Conservation (phyloP, 75 land plant species). For the Sequoiadendron giganteum region DNA sequence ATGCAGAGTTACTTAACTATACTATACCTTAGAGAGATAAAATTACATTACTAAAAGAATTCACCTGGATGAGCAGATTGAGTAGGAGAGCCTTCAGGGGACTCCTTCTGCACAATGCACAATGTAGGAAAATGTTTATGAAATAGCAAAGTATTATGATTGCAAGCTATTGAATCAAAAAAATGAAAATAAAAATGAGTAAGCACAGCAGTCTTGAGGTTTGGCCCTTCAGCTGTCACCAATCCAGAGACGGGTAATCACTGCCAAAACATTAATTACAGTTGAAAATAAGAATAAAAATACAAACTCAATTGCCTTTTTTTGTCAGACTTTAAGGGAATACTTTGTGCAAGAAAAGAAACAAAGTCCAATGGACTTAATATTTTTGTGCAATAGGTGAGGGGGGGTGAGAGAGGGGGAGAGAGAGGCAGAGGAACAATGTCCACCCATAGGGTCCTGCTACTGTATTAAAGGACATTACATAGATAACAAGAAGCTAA, state of each 20-base stretch:
- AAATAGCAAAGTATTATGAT: neutral
- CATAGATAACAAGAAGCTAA: neutral
- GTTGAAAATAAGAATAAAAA: neutral
- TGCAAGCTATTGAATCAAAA: neutral
- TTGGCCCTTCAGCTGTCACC: neutral
- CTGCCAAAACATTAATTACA: neutral
- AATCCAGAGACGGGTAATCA: neutral
- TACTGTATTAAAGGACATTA: neutral
- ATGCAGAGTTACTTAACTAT: neutral
- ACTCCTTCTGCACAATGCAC: slow-evolving; percentile 63
- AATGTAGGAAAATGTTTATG: neutral
- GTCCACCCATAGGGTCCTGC: neutral
- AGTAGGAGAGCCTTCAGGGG: slow-evolving; percentile 55
- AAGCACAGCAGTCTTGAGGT: neutral
- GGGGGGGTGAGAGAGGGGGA: neutral
- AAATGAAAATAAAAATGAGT: neutral
- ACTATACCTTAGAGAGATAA: neutral
- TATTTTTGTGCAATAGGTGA: neutral
- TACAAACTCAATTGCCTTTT: neutral
- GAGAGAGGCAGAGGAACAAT: neutral
- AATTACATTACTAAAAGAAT: neutral
- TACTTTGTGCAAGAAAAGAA: neutral
- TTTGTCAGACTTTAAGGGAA: neutral
- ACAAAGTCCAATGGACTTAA: neutral
- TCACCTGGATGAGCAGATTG: slow-evolving; percentile 84